Conservation (phyloP, 2,329 filamentous ascomycete genomes). For the Cercospora sesami region DNA sequence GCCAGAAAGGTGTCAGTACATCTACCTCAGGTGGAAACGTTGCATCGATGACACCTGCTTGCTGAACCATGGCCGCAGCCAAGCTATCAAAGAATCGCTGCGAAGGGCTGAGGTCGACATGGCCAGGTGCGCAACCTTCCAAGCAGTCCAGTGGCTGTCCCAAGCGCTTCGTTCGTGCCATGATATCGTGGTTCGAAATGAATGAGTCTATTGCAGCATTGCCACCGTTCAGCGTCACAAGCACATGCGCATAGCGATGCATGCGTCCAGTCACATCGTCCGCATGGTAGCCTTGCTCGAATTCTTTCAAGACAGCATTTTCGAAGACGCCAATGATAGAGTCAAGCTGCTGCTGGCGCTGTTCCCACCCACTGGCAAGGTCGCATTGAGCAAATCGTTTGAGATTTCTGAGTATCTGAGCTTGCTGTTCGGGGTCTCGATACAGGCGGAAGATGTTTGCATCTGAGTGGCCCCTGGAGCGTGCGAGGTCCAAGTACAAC, state of each 20-base stretch:
- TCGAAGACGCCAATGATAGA: constrained; percentile 82
- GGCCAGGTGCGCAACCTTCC: constrained; percentile 64
- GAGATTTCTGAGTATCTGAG: constrained; percentile 81
- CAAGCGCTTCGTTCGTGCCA: constrained; percentile 69
- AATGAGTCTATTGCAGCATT: constrained; percentile 78
- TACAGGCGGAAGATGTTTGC: constrained; percentile 85
- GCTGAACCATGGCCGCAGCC: constrained; percentile 75
- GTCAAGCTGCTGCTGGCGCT: constrained; percentile 70
- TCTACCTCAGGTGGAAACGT: constrained; percentile 73
- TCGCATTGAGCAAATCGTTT: constrained; percentile 78
- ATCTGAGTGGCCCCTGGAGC: constrained; percentile 71
- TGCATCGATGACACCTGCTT: constrained; percentile 73
- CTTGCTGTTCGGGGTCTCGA: constrained; percentile 84
- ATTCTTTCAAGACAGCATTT: constrained; percentile 84
- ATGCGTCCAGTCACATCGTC: constrained; percentile 87
- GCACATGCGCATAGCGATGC: constrained; percentile 82
- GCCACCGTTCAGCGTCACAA: constrained; percentile 79
- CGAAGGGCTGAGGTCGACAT: constrained; percentile 75
- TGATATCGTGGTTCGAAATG: constrained; percentile 78
- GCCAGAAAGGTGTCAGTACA: constrained; percentile 75
- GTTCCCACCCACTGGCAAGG: constrained; percentile 69
- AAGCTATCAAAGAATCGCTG: constrained; percentile 77
- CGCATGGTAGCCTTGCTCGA: constrained; percentile 85
- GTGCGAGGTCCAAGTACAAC: constrained; percentile 80
- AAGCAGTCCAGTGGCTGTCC: constrained; percentile 81